phyloP scores from a whole-genome alignment of 2,329 filamentous ascomycete genomes.

The Trichoderma semiorbis region DNA sequence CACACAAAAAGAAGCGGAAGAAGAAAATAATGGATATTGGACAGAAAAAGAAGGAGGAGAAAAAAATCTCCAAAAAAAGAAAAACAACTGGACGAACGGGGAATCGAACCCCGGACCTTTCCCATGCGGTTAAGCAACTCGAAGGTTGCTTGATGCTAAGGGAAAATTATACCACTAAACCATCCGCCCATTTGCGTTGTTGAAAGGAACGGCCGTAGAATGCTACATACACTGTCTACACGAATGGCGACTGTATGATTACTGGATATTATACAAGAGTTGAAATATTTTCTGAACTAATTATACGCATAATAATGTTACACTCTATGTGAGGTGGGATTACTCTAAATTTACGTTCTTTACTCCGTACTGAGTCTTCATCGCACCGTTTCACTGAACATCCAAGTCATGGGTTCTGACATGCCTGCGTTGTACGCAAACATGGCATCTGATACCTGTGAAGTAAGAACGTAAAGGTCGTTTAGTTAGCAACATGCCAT shows the following conservation, averaged over 20 bases:
- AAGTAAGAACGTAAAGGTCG: neutral
- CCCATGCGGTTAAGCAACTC: slow-evolving; percentile 12
- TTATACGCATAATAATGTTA: neutral
- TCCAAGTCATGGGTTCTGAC: slow-evolving; percentile 17
- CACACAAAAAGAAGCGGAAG: neutral
- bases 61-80: neutral
- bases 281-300: neutral
- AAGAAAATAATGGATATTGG: neutral
- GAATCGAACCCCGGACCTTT: slow-evolving; percentile 22
- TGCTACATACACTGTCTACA: neutral
- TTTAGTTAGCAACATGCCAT: neutral
- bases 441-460: neutral
- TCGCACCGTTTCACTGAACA: neutral
- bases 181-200: slow-evolving; percentile 18
- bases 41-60: neutral
- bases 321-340: neutral
- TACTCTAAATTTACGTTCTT: neutral
- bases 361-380: neutral
- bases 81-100: slow-evolving; percentile 19
- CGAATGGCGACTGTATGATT: too few relatives aligned
- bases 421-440: slow-evolving; percentile 6
- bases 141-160: slow-evolving; percentile 13
- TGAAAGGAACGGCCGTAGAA: accelerated
- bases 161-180: slow-evolving; percentile 20
- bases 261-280: neutral